Evolutionary conservation across 805 yeast genomes (phyloP), one percentile per base, ranked within the genome.

Genomic region (Ogataea henricii): DNA sequence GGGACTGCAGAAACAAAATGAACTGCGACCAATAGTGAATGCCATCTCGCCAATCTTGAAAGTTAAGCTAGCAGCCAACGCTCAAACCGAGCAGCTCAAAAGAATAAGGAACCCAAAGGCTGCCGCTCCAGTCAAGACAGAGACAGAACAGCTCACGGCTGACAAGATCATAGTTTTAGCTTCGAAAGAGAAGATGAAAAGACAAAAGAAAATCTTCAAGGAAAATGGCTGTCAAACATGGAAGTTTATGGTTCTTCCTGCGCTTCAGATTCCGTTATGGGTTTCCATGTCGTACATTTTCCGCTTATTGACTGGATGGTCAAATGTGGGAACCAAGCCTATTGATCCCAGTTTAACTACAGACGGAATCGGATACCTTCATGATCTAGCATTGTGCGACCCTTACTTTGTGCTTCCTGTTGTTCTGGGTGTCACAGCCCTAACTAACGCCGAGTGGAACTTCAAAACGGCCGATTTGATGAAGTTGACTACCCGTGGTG

Each of bases 261-360:
- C 82, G 0, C 79, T 88, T 14, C 98, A 91, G 62, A 75, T 92
- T 17, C 98, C 98, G 0, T 64, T 91, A 5, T 91, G 97, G 96
- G 74, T 90, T 1, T 73, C 85, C 2, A 73, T 91, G 75, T 85
- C 94, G 10, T 72, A 84, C 55, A 83, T 90, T 1, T 77, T 90
- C 55, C 74, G 97, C 53, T 78, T 82, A 39, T 68, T 90, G 51
- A 83, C 91, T 35, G 96, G 96, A 1, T 79, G 84, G 84, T 62
- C 73, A 4, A 53, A 55, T 17, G 29, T 64, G 37, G 60, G 74
- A 17, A 67, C 70, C 37, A 70, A 67, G 36, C 77, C 83, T 0
- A 52, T 82, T 32, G 87, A 82, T 53, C 69, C 77, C 17, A 51
- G 77, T 0, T 63, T 82, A 42, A 69, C 77, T 38, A 62, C 60